Conservation (phyloP, 495 filamentous ascomycete species). For the Penicillium angulare region DNA sequence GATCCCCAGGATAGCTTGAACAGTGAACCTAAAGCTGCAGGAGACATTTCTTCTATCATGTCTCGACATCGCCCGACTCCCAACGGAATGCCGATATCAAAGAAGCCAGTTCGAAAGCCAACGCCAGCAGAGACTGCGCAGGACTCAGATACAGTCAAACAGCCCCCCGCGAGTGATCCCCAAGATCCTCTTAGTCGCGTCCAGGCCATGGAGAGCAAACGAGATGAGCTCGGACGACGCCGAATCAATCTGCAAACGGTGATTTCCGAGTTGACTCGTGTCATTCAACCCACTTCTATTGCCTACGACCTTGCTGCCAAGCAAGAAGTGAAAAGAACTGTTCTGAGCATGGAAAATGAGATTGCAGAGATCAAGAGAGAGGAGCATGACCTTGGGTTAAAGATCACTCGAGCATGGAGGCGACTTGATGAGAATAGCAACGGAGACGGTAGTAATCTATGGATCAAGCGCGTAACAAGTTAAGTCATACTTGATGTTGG, state of each 20-base stretch:
- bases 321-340: constrained; percentile 68
- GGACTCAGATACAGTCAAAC: constrained; percentile 49
- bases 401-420: constrained; percentile 77
- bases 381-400: constrained; percentile 83
- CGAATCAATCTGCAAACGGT: constrained; percentile 68
- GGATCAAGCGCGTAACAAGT: constrained; percentile 71
- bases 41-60: constrained; percentile 39
- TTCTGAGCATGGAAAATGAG: constrained; percentile 67
- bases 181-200: constrained; percentile 56
- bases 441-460: constrained; percentile 70
- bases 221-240: constrained; percentile 62
- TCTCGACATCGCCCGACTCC: constrained; percentile 50
- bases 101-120: constrained; percentile 50
- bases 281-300: constrained; percentile 55
- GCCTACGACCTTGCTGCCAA: constrained; percentile 57
- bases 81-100: constrained; percentile 38
- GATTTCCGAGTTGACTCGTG: constrained; percentile 67
- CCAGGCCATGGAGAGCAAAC: constrained; percentile 62
- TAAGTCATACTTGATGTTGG: constrained; percentile 25
- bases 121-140: constrained; percentile 49
- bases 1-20: constrained; percentile 28
- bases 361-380: constrained; percentile 76
- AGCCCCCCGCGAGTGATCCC: constrained; percentile 56
- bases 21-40: constrained; percentile 31
- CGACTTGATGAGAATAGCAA: constrained; percentile 70